Evolutionary conservation across 1,139 yeast genomes (phyloP).

Genomic region (Hansenula sp.): DNA sequence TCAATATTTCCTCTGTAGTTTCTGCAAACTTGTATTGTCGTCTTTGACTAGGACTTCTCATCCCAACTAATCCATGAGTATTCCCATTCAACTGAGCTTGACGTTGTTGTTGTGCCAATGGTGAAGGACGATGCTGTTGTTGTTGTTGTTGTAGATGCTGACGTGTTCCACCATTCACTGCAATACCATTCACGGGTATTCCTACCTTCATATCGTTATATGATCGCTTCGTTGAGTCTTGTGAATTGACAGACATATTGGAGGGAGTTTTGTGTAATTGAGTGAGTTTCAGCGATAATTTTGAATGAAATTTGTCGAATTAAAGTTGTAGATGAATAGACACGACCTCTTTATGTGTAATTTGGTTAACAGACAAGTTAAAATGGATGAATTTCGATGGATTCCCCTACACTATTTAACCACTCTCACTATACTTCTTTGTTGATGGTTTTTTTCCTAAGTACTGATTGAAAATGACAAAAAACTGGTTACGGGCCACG

Average conservation of each 20-base stretch:
- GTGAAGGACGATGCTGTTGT: slow-evolving; percentile 24
- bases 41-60: slow-evolving; percentile 32
- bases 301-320: too few species aligned
- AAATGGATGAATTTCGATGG: not conserved
- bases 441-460: not conserved
- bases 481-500: not conserved
- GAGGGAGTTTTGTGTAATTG: too few species aligned
- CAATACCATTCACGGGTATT: slow-evolving; percentile 18
- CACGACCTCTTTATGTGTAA: too few species aligned
- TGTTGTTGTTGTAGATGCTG: slow-evolving; percentile 27
- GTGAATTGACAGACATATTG: slow-evolving; percentile 9
- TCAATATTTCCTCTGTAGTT: slow-evolving; percentile 68
- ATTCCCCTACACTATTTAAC: not conserved
- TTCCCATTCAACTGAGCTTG: slow-evolving; percentile 40
- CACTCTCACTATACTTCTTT: not conserved
- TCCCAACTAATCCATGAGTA: slow-evolving; percentile 29
- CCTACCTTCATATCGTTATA: slow-evolving; percentile 22
- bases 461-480: not conserved
- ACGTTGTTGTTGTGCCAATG: slow-evolving; percentile 26
- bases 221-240: slow-evolving; percentile 10
- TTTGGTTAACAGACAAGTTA: too few species aligned
- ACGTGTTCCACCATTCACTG: slow-evolving; percentile 3
- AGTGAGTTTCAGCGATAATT: too few species aligned
- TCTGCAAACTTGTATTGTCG: slow-evolving; percentile 60
- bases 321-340: too few species aligned